Base-by-base conservation (phyloP, 1,139 yeast genomes). In the Lodderomyces orthopsilosis region DNA sequence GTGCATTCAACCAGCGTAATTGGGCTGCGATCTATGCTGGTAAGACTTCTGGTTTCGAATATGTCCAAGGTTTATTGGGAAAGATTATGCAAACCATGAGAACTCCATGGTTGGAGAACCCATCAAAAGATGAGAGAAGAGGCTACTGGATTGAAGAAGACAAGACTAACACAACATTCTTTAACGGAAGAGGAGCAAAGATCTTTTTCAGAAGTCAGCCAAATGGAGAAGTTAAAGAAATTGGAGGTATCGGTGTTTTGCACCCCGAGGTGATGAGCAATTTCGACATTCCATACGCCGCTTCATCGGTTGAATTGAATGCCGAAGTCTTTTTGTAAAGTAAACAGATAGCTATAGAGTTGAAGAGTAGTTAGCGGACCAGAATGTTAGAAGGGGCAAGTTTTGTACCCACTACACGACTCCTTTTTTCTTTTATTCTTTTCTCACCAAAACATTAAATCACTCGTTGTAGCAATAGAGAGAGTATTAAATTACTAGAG, bases 171-270 rank as follows among this genome's bases (percentile, higher is more conserved):
- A 72, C 80, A 41, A 86, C 95, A 47, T 94, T 78, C 70, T 93
- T 94, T 85, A 96, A 96, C 37, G 98, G 98, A 40, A 85, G 98
- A 74, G 98, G 97, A 49, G 98, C 98, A 41, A 82, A 79, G 58
- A 77, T 94, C 48, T 79, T 76, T 66, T 86, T 82, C 71, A 80
- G 95, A 70, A 68, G 76, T 46, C 75, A 70, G 47, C 78, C 79
- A 50, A 85, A 80, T 46, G 83, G 65, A 22, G 68, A 75, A 37
- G 76, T 74, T 22, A 66, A 74, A 51, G 79, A 72, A 42, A 78
- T 94, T 57, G 99, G 99, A 53, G 70, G 81, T 40, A 73, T 94
- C 55, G 99, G 99, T 62, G 97, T 90, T 46, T 75, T 94, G 59
- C 99, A 94, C 65, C 99, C 99, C 30, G 90, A 87, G 60, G 98